Conservation (phyloP, 2,329 filamentous ascomycete species). For the Penicillium sp. region DNA sequence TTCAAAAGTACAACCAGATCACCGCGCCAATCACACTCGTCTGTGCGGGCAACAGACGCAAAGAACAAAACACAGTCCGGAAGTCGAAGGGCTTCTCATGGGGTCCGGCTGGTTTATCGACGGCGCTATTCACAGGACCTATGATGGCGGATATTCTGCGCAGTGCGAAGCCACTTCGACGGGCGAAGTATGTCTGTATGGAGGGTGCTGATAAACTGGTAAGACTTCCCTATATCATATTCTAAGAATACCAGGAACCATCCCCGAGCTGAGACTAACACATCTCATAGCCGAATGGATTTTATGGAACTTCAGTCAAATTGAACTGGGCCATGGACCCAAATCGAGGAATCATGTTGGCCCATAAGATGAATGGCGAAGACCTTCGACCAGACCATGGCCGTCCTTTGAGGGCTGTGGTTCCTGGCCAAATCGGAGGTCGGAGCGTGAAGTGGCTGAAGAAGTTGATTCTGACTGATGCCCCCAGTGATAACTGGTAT, state of each 20-base stretch:
- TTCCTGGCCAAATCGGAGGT: slow-evolving; percentile 89
- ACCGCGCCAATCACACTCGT: slow-evolving; percentile 87
- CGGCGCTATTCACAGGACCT: slow-evolving; percentile 83
- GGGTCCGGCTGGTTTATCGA: slow-evolving; percentile 84
- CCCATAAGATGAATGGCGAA: slow-evolving; percentile 89
- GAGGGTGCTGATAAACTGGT: slow-evolving; percentile 81
- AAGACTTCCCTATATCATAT: slow-evolving; percentile 18
- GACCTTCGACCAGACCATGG: slow-evolving; percentile 79
- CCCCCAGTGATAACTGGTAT: slow-evolving; percentile 89
- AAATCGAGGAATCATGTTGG: slow-evolving; percentile 80
- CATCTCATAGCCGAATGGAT: slow-evolving; percentile 67
- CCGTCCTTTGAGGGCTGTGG: slow-evolving; percentile 75
- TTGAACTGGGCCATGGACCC: slow-evolving; percentile 84
- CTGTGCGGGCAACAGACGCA: slow-evolving; percentile 86
- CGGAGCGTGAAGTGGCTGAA: slow-evolving; percentile 93
- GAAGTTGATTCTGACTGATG: slow-evolving; percentile 72
- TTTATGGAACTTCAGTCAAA: slow-evolving; percentile 85
- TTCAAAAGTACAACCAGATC: slow-evolving; percentile 73
- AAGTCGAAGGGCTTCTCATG: slow-evolving; percentile 95
- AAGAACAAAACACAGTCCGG: slow-evolving; percentile 87
- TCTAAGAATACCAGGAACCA: not conserved
- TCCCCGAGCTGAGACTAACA: slow-evolving; percentile 8
- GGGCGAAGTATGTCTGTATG: slow-evolving; percentile 82
- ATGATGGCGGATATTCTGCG: slow-evolving; percentile 70
- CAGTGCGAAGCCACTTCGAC: slow-evolving; percentile 65